A percentile compares a stretch with the other conserved stretches of the same genome.
Conservation (phyloP, 2,329 filamentous ascomycete species). For the Aureobasidium sp. region DNA sequence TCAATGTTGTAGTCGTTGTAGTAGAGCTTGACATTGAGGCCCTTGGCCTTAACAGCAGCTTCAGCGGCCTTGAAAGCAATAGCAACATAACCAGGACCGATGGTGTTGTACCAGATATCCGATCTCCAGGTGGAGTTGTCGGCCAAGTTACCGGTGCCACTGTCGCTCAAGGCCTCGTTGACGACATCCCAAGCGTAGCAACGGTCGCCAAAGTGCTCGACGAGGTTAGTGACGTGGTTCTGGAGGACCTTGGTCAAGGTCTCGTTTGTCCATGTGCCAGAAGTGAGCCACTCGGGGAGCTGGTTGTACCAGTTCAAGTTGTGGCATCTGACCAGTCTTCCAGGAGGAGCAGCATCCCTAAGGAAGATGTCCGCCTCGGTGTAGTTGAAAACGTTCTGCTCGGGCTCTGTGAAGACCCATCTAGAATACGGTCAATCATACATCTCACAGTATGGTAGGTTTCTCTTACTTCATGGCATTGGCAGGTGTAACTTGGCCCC, state of each 20-base stretch:
- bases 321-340: slow-evolving; percentile 55
- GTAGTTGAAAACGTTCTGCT: slow-evolving; percentile 51
- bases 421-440: background rate
- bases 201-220: slow-evolving; percentile 51
- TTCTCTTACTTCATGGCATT: slow-evolving; percentile 48
- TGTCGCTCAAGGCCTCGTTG: slow-evolving; percentile 55
- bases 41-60: slow-evolving; percentile 47
- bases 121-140: slow-evolving; percentile 45
- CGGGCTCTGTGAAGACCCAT: slow-evolving; percentile 57
- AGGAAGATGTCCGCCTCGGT: slow-evolving; percentile 47
- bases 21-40: slow-evolving; percentile 52
- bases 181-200: slow-evolving; percentile 61
- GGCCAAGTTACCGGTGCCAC: slow-evolving; percentile 2
- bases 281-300: slow-evolving; percentile 46
- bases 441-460: background rate
- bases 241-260: slow-evolving; percentile 52
- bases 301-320: slow-evolving; percentile 50
- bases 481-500: slow-evolving; percentile 57
- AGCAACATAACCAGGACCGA: slow-evolving; percentile 51
- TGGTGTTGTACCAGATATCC: slow-evolving; percentile 48
- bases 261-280: slow-evolving; percentile 47
- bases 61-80: slow-evolving; percentile 52
- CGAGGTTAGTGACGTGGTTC: slow-evolving; percentile 54
- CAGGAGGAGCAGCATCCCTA: slow-evolving; percentile 32
- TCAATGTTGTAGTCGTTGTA: slow-evolving; percentile 61